phyloP scores from a whole-genome alignment of 768 basidiomycete species.

The Chalciporus pseudorubinellus region DNA sequence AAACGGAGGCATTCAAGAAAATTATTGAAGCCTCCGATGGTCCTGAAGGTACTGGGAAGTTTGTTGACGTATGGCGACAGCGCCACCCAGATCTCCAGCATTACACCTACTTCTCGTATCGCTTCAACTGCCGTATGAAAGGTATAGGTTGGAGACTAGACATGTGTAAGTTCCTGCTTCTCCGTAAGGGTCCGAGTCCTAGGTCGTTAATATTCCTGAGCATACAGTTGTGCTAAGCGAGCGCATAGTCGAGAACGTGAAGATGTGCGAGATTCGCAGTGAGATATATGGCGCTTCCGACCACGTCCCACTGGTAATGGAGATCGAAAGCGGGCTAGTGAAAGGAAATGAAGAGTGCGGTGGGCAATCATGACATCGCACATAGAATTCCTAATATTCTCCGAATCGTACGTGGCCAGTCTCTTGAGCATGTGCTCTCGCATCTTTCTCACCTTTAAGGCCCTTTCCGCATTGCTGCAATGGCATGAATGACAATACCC shows the following conservation, averaged over 20 bases:
- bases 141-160: slow-evolving; percentile 88
- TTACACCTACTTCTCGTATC: slow-evolving; percentile 84
- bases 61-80: slow-evolving; percentile 80
- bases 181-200: background rate
- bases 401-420: slow-evolving; percentile 87
- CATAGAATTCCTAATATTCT: slow-evolving; percentile 56
- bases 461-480: slow-evolving; percentile 75
- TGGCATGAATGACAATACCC: slow-evolving; percentile 5
- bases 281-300: slow-evolving; percentile 89
- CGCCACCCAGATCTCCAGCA: slow-evolving; percentile 65
- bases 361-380: background rate
- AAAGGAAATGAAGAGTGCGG: slow-evolving; percentile 7
- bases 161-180: slow-evolving; percentile 55
- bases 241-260: slow-evolving; percentile 58
- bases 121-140: slow-evolving; percentile 76
- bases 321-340: slow-evolving; percentile 52
- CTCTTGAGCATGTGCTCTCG: slow-evolving; percentile 79
- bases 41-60: slow-evolving; percentile 40
- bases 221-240: slow-evolving; percentile 71
- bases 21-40: slow-evolving; percentile 55
- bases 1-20: slow-evolving; percentile 70
- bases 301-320: slow-evolving; percentile 79
- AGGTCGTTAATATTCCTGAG: slow-evolving; percentile 1
- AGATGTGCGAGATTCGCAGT: slow-evolving; percentile 81
- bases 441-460: slow-evolving; percentile 92